These are phyloP conservation scores for Calonectria pseudoturangicola DNA, from an alignment of 2,329 filamentous ascomycete species.

Conservation along the genomic window DNA sequence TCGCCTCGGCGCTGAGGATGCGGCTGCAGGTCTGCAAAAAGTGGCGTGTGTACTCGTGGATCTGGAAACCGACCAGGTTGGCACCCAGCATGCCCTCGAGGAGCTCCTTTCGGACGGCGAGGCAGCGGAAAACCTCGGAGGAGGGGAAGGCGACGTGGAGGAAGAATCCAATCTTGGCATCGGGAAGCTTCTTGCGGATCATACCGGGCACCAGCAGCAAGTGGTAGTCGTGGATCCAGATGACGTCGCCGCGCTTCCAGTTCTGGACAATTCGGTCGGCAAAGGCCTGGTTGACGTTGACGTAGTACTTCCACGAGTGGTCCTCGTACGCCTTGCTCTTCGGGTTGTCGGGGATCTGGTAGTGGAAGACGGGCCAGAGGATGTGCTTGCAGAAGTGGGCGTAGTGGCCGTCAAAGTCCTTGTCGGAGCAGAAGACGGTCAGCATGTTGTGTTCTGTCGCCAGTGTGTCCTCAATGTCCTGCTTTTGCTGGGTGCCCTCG, in stretches of 20 bases:
- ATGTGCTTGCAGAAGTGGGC: constrained; percentile 98
- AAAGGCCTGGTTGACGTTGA: constrained; percentile 93
- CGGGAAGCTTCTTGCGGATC: constrained; percentile 91
- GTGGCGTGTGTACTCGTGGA: constrained; percentile 92
- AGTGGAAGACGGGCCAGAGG: constrained; percentile 97
- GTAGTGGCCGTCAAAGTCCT: constrained; percentile 96
- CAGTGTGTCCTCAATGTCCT: constrained; percentile 88
- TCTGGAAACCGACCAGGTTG: constrained; percentile 95
- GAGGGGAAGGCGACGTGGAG: constrained; percentile 96
- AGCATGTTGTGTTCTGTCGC: constrained; percentile 88
- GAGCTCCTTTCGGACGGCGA: constrained; percentile 90
- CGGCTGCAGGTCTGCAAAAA: constrained; percentile 97
- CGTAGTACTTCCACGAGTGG: constrained; percentile 96
- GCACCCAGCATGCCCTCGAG: constrained; percentile 95
- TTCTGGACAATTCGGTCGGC: constrained; percentile 92
- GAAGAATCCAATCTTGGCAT: constrained; percentile 97
- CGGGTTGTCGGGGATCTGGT: constrained; percentile 97
- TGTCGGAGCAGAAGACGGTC: constrained; percentile 90
- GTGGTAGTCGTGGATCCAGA: constrained; percentile 98
- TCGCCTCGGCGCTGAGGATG: constrained; percentile 91
- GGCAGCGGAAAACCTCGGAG: constrained; percentile 94
- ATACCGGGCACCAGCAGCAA: constrained; percentile 91
- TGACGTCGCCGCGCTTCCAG: constrained; percentile 93
- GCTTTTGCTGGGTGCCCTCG: constrained; percentile 82
- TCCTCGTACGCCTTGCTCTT: constrained; percentile 99